These are phyloP conservation scores for Pseudogymnoascus sp. DNA, from an alignment of 2,329 filamentous ascomycete species.

Conservation along the genomic window DNA sequence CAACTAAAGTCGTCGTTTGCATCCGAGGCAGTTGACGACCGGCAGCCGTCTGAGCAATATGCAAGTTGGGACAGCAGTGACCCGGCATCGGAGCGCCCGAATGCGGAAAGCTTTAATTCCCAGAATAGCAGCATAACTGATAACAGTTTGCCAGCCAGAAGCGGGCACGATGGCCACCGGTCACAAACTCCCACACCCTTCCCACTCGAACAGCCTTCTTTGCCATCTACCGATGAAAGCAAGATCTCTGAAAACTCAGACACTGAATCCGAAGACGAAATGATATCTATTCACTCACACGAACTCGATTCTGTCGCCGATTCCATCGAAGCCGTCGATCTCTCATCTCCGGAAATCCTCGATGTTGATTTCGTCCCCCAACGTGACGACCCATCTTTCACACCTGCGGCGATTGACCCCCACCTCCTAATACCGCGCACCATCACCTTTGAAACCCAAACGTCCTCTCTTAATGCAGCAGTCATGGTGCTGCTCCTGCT, in stretches of 20 bases:
- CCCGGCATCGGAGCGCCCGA: background rate
- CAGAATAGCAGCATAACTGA: background rate
- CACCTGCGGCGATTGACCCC: conserved; percentile 47
- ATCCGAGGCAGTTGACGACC: background rate
- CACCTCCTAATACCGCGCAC: conserved; percentile 45
- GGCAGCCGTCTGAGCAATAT: conserved; percentile 1
- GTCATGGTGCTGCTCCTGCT: conserved; percentile 53
- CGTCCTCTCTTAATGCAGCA: conserved; percentile 50
- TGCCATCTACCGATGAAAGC: conserved; percentile 10
- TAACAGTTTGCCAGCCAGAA: background rate
- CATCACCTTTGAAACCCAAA: conserved; percentile 47
- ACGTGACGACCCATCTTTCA: conserved; percentile 48
- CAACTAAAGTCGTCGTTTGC: conserved; percentile 18
- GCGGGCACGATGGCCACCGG: background rate
- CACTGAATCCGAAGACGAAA: conserved; percentile 12
- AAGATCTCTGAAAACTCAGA: conserved; percentile 3
- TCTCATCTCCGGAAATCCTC: conserved; percentile 32
- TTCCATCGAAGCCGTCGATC: background rate
- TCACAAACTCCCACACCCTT: background rate
- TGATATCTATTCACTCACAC: conserved; percentile 12
- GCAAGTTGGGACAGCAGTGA: background rate
- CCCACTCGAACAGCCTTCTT: conserved; percentile 20
- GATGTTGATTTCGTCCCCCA: conserved; percentile 54
- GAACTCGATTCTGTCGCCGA: background rate
- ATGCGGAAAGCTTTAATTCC: conserved; percentile 3